A percentile compares a stretch with the other conserved stretches of the same genome.
These are phyloP conservation scores for Wilcoxina mikolae DNA, from an alignment of 495 filamentous ascomycete species.

Conservation along the genomic window DNA sequence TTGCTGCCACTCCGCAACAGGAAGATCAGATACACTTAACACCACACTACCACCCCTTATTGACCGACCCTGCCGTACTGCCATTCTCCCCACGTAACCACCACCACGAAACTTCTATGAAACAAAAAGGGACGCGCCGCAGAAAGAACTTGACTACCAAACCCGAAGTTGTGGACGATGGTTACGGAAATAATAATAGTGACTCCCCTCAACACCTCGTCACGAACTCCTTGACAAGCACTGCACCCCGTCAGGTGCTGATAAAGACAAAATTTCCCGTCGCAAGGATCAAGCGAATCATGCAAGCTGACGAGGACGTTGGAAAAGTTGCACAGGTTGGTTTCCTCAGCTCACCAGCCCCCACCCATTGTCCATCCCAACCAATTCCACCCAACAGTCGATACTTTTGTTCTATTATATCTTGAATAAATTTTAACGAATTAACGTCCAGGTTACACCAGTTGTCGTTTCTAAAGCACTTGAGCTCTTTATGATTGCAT, in stretches of 20 bases:
- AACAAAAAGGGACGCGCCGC: background rate
- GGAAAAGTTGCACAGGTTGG: conserved; percentile 94
- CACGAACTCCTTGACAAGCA: background rate
- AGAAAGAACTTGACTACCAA: background rate
- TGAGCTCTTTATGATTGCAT: conserved; percentile 90
- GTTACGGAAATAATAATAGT: background rate
- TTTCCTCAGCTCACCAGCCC: conserved; percentile 14
- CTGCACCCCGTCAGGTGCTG: conserved; percentile 34
- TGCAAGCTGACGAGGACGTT: conserved; percentile 98
- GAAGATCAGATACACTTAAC: no score
- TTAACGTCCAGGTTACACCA: conserved; percentile 31
- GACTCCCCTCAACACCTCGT: background rate
- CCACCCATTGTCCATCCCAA: background rate
- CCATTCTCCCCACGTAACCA: background rate
- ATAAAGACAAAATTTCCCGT: conserved; percentile 96
- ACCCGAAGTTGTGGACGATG: background rate
- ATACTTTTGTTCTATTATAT: conserved; percentile 17
- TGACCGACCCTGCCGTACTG: background rate
- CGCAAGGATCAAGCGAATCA: conserved; percentile 95
- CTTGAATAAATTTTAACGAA: background rate
- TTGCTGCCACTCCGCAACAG: background rate
- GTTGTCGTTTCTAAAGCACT: conserved; percentile 52
- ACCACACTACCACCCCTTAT: background rate
- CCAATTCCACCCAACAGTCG: background rate
- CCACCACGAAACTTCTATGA: background rate